Percentiles rank a stretch among this genome's conserved stretches.
These are phyloP conservation scores for Aspergillus aculeatus DNA, from an alignment of 2,329 filamentous ascomycete species.

Conservation along the genomic window DNA sequence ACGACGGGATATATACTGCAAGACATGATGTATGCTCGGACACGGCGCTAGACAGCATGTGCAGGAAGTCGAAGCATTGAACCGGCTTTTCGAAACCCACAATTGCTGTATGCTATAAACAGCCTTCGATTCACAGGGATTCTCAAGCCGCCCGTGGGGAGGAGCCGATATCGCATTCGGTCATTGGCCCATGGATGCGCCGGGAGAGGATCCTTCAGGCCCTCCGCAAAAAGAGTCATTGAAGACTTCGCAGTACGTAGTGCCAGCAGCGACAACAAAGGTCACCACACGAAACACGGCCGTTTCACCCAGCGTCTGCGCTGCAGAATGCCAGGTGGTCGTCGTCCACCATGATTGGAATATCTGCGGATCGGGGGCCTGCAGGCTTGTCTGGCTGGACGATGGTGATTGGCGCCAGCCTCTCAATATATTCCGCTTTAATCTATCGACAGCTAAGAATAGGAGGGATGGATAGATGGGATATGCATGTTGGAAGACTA, in stretches of 20 bases:
- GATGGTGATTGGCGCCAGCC: constrained; percentile 1
- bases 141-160: constrained; percentile 27
- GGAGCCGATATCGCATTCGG: constrained; percentile 7
- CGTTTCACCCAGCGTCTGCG: constrained; percentile 21
- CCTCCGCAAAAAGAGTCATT: background rate
- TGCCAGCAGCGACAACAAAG: constrained; percentile 8
- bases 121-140: constrained; percentile 23
- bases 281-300: constrained; percentile 27
- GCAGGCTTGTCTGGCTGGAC: background rate
- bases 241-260: background rate
- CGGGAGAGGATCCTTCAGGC: constrained; percentile 16
- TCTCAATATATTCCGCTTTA: background rate
- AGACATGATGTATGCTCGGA: background rate
- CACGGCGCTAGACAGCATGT: constrained; percentile 8
- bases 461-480: background rate
- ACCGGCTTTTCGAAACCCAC: constrained; percentile 23
- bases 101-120: constrained; percentile 26
- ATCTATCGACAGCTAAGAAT: background rate
- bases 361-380: constrained; percentile 6
- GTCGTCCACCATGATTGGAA: constrained; percentile 10
- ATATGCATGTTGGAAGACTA: background rate
- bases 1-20: constrained; percentile 11
- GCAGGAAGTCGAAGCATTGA: constrained; percentile 25
- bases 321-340: constrained; percentile 9
- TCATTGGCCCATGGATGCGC: constrained; percentile 30